phyloP scores from a whole-genome alignment of 148 eudicot genomes.

The Spergularia marina region DNA sequence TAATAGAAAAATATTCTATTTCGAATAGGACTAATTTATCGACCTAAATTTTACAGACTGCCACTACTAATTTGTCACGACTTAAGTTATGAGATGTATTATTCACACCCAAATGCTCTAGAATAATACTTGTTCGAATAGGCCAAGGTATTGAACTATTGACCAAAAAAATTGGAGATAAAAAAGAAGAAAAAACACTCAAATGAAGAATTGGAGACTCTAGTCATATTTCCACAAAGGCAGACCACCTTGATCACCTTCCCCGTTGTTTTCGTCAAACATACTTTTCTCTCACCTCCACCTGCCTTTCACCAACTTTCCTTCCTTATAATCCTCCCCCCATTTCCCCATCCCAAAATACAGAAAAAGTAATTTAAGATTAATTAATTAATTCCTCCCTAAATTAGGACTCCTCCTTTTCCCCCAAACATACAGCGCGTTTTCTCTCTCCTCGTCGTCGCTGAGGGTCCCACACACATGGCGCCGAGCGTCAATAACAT shows the following conservation, averaged over 20 bases:
- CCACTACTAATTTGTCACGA: no score
- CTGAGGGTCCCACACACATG: conserved; percentile 34
- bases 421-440: background rate
- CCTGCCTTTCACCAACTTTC: conserved; percentile 22
- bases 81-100: no score
- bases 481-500: conserved; percentile 44
- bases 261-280: background rate
- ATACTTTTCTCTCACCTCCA: background rate
- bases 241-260: no score
- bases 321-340: background rate
- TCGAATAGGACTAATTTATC: no score
- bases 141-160: no score
- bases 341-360: background rate
- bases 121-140: no score
- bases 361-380: background rate
- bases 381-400: background rate
- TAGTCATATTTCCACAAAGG: conserved; percentile 14
- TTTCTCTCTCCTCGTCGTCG: background rate
- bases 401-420: background rate
- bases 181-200: no score
- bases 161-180: no score
- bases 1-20: no score
- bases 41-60: no score
- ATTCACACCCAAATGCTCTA: no score
- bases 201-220: background rate